Percentiles rank a stretch among this genome's conserved stretches.
Evolutionary conservation across 1,139 yeast species (phyloP).

Genomic region (Protomyces pachydermus): DNA sequence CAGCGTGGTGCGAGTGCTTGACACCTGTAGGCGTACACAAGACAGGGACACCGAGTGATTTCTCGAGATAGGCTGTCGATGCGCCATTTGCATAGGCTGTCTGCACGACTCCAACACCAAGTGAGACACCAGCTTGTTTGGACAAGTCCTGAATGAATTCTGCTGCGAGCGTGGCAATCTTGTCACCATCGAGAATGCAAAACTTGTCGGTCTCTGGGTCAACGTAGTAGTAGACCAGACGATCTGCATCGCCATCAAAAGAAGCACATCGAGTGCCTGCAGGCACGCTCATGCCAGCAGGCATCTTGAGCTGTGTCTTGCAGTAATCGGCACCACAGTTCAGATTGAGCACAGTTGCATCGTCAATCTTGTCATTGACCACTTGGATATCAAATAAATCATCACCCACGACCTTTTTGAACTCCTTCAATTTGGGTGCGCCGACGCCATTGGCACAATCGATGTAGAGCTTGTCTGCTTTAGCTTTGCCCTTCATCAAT

Average conservation of each 20-base stretch:
- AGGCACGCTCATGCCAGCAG: constrained; percentile 50
- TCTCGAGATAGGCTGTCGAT: constrained; percentile 66
- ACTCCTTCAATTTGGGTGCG: constrained; percentile 61
- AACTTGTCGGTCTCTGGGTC: constrained; percentile 47
- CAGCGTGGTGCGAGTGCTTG: constrained; percentile 87
- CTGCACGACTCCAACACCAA: constrained; percentile 78
- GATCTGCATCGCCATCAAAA: constrained; percentile 96
- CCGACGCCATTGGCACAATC: constrained; percentile 86
- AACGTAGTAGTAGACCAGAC: constrained; percentile 78
- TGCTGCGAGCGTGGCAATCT: constrained; percentile 80
- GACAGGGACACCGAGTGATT: constrained; percentile 67
- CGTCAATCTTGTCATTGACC: constrained; percentile 56
- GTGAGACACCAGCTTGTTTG: constrained; percentile 39
- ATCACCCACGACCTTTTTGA: constrained; percentile 44
- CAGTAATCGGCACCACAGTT: constrained; percentile 96
- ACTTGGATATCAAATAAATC: constrained; percentile 44
- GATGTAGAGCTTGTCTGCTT: constrained; percentile 38
- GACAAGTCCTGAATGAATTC: constrained; percentile 57
- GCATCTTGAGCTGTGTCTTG: constrained; percentile 78
- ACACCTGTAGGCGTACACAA: constrained; percentile 94
- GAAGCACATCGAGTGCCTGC: constrained; percentile 60
- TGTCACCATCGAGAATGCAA: constrained; percentile 85
- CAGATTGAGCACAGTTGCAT: constrained; percentile 60
- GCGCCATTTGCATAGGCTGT: constrained; percentile 97
- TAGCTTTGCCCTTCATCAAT: constrained; percentile 35